Percentiles rank a stretch among this genome's conserved stretches.
phyloP scores from a whole-genome alignment of 75 land plant species.

The Pinus taeda region DNA sequence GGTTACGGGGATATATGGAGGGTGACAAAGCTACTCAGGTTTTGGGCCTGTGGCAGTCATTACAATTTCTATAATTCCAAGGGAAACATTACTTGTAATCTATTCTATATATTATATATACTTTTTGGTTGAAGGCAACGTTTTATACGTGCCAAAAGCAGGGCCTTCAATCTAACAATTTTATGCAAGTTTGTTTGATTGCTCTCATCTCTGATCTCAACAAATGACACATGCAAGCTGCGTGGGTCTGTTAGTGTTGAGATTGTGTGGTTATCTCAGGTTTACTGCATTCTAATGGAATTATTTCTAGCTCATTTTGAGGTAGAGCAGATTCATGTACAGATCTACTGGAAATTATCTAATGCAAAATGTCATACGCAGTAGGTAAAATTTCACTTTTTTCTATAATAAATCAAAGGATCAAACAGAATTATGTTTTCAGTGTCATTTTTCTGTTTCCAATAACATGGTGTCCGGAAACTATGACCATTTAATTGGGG shows the following conservation, averaged over 20 bases:
- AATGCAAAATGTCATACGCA: too few species aligned
- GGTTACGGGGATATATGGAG: not conserved
- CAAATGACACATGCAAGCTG: conserved; percentile 5
- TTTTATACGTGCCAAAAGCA: not conserved
- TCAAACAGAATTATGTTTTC: too few species aligned
- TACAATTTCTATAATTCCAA: not conserved
- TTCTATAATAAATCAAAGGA: too few species aligned
- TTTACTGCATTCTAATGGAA: not conserved
- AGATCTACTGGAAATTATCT: not conserved
- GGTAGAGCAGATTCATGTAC: not conserved
- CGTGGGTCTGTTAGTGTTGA: not conserved
- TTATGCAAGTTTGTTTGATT: not conserved
- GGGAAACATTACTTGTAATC: not conserved
- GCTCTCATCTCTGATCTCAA: not conserved
- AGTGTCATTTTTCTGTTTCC: too few species aligned
- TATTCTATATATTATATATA: not conserved
- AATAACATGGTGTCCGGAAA: too few species aligned
- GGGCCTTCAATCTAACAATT: not conserved
- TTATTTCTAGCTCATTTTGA: not conserved
- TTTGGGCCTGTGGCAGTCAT: not conserved
- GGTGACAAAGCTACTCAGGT: not conserved
- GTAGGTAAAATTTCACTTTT: too few species aligned
- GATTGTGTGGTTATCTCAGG: too few species aligned
- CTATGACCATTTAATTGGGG: too few species aligned
- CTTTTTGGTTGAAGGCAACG: not conserved